These are phyloP conservation scores for Coleophoma cylindrospora DNA, from an alignment of 2,329 filamentous ascomycete species.

Conservation along the genomic window DNA sequence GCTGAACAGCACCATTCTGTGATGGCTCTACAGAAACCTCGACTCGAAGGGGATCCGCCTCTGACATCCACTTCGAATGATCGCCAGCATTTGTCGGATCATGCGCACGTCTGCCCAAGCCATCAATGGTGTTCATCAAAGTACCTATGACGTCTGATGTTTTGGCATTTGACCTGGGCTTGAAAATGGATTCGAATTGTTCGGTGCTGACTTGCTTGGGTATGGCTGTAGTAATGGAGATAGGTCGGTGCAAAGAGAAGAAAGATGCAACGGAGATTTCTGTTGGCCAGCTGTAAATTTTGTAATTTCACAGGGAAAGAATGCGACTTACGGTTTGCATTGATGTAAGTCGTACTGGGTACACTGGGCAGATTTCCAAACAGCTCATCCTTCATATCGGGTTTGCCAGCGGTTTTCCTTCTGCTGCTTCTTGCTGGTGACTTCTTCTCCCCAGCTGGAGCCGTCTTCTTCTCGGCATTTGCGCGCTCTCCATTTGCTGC, in stretches of 20 bases:
- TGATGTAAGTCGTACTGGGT: slow-evolving; percentile 68
- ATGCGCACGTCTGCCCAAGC: slow-evolving; percentile 53
- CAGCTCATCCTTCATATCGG: slow-evolving; percentile 33
- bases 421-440: slow-evolving; percentile 43
- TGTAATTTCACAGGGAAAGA: background rate
- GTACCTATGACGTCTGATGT: slow-evolving; percentile 61
- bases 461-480: slow-evolving; percentile 22
- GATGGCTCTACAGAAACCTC: slow-evolving; percentile 39
- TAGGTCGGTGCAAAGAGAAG: slow-evolving; percentile 92
- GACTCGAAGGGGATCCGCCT: slow-evolving; percentile 30
- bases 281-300: slow-evolving; percentile 29
- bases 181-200: slow-evolving; percentile 82
- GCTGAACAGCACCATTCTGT: slow-evolving; percentile 42
- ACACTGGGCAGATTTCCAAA: slow-evolving; percentile 64
- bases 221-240: slow-evolving; percentile 80
- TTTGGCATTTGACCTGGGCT: slow-evolving; percentile 46
- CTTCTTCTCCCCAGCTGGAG: slow-evolving; percentile 38
- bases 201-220: slow-evolving; percentile 67
- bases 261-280: slow-evolving; percentile 87
- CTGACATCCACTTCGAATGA: slow-evolving; percentile 20
- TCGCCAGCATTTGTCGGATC: slow-evolving; percentile 33
- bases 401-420: slow-evolving; percentile 41
- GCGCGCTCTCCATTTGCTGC: slow-evolving; percentile 16
- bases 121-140: slow-evolving; percentile 53
- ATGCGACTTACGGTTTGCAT: slow-evolving; percentile 50